Conservation (phyloP, 2,329 filamentous ascomycete genomes). For the Massarina eburnea region DNA sequence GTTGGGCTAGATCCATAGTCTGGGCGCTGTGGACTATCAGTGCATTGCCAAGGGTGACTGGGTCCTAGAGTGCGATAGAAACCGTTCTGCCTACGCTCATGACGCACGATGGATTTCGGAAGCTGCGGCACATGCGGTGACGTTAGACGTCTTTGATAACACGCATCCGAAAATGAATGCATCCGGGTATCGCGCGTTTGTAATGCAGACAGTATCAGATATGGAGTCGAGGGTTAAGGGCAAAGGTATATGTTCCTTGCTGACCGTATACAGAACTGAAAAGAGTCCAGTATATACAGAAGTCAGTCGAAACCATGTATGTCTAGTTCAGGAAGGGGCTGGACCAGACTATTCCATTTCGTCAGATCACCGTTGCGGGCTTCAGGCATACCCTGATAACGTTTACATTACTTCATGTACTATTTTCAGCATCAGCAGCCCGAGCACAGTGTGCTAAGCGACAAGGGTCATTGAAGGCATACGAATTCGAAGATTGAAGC, state of each 20-base stretch:
- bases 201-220: neutral
- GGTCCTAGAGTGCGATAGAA: neutral
- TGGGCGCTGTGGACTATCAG: constrained; percentile 12
- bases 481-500: neutral
- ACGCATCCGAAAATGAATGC: constrained; percentile 3
- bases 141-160: constrained; percentile 6
- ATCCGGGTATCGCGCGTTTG: neutral
- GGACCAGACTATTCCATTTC: neutral
- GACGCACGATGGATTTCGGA: constrained; percentile 10
- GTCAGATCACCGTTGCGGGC: constrained; percentile 8
- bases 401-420: constrained; percentile 13
- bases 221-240: neutral
- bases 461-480: constrained; percentile 4
- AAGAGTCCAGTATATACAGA: neutral
- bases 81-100: constrained; percentile 6
- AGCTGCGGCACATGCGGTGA: constrained; percentile 12
- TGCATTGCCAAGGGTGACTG: constrained; percentile 12
- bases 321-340: neutral
- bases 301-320: neutral
- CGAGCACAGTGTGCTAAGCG: constrained; percentile 12
- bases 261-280: neutral
- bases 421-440: constrained; percentile 19
- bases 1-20: constrained; percentile 16
- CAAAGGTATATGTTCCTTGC: neutral
- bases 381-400: constrained; percentile 8